Evolutionary conservation across 495 filamentous ascomycete species (phyloP).

Genomic region (Melanomma pulvis-pyrius): DNA sequence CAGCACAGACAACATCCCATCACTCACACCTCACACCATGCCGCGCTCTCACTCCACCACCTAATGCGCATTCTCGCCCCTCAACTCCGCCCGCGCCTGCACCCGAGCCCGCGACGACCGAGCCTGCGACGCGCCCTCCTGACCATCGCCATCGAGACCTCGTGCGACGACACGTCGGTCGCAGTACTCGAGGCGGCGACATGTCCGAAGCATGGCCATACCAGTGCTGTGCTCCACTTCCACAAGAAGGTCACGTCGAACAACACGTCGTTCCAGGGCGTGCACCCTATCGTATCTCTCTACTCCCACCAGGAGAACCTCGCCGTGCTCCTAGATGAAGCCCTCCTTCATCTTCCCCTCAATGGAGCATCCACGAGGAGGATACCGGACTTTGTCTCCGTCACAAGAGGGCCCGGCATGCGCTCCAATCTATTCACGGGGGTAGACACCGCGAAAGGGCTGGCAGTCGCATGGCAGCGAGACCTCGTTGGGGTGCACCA

Average conservation of each 20-base stretch:
- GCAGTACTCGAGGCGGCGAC: constrained; percentile 68
- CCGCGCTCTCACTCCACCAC: background rate
- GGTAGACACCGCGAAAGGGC: constrained; percentile 82
- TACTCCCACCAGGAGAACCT: constrained; percentile 72
- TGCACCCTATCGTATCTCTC: constrained; percentile 75
- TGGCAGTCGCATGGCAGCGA: constrained; percentile 75
- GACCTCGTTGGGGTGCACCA: constrained; percentile 87
- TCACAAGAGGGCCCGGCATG: constrained; percentile 92
- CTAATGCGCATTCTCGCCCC: background rate
- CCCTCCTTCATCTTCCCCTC: constrained; percentile 59
- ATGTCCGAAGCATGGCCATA: background rate
- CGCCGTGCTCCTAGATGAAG: constrained; percentile 64
- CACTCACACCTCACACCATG: background rate
- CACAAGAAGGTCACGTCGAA: constrained; percentile 82
- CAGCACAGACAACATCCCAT: background rate
- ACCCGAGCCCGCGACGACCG: background rate
- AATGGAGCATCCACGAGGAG: constrained; percentile 33
- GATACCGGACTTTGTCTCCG: constrained; percentile 78
- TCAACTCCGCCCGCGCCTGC: background rate
- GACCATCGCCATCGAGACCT: constrained; percentile 90
- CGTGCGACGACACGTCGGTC: constrained; percentile 96
- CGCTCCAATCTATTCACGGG: constrained; percentile 70
- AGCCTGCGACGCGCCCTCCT: constrained; percentile 52
- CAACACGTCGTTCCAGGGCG: constrained; percentile 68
- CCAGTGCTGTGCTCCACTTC: constrained; percentile 62